Percentiles rank a stretch among this genome's conserved stretches.
Conservation (phyloP, 208 protist genomes). For the Acanthamoeba castellanii region DNA sequence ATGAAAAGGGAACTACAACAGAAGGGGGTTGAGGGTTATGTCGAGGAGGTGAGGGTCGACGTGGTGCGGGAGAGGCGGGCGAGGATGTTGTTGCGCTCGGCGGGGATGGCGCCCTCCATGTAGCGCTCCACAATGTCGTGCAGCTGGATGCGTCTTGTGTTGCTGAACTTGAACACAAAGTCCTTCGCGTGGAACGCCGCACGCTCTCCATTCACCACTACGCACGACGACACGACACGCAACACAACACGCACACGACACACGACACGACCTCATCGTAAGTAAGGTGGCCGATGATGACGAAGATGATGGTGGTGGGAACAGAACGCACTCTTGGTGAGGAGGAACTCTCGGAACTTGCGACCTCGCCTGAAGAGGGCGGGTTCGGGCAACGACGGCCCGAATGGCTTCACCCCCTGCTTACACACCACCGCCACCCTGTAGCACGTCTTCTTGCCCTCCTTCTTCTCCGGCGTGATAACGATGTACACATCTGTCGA, state of each 20-base stretch:
- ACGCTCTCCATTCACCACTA: conserved; percentile 62
- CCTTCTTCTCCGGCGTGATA: conserved; percentile 1
- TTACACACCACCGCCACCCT: conserved; percentile 55
- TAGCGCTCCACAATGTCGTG: conserved; percentile 16
- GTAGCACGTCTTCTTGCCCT: conserved; percentile 18
- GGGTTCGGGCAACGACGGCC: conserved; percentile 43
- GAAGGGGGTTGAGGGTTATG: too few species aligned
- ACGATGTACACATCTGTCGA: conserved; percentile 55
- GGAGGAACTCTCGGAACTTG: conserved; percentile 69
- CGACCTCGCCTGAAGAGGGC: conserved; percentile 36
- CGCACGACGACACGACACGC: not conserved
- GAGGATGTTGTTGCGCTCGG: not conserved
- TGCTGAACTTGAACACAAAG: conserved; percentile 49
- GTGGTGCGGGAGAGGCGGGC: not conserved
- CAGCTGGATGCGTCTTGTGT: conserved; percentile 55
- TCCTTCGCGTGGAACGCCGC: conserved; percentile 46
- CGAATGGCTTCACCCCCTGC: conserved; percentile 54
- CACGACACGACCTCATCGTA: too few species aligned
- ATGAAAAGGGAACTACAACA: too few species aligned
- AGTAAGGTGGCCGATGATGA: not conserved
- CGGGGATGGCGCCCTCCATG: not conserved
- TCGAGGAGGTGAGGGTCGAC: not conserved
- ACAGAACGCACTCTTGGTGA: conserved; percentile 29
- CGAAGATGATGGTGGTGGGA: not conserved
- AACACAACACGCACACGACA: too few species aligned